phyloP scores from a whole-genome alignment of 805 yeast species.

The Teunomyces tritomae region DNA sequence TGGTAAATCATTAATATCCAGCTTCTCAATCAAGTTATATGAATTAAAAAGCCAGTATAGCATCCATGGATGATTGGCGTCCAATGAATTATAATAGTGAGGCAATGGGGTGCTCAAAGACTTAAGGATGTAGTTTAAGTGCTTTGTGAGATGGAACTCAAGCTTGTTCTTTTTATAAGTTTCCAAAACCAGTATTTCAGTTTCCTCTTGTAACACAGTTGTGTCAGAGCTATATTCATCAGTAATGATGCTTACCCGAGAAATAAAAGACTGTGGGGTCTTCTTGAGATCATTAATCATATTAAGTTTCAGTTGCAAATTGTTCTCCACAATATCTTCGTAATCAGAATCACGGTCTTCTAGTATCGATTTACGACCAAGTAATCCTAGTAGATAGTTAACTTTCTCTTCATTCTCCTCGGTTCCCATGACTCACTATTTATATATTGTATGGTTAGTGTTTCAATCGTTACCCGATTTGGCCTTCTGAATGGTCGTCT shows the following conservation, averaged over 20 bases:
- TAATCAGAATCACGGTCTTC: constrained; percentile 15
- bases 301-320: constrained; percentile 1
- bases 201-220: constrained; percentile 9
- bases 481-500: neutral
- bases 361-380: neutral
- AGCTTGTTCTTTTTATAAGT: constrained; percentile 6
- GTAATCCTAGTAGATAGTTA: constrained; percentile 3
- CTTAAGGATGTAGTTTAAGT: constrained; percentile 42
- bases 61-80: constrained; percentile 93
- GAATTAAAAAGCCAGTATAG: constrained; percentile 76
- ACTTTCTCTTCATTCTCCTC: constrained; percentile 8
- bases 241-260: neutral
- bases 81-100: constrained; percentile 51
- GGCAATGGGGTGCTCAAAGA: constrained; percentile 49
- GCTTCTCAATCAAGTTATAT: constrained; percentile 13
- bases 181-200: constrained; percentile 10
- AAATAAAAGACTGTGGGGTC: constrained; percentile 7
- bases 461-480: constrained; percentile 19
- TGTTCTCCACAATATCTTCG: constrained; percentile 17
- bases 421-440: neutral
- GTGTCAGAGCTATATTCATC: constrained; percentile 13
- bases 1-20: constrained; percentile 16
- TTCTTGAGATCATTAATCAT: constrained; percentile 3
- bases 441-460: constrained; percentile 9
- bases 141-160: constrained; percentile 25